A percentile compares a stretch with the other conserved stretches of the same genome.
Evolutionary conservation across 106 monocot species (phyloP).

Genomic region (Dioscorea zingiberensis): DNA sequence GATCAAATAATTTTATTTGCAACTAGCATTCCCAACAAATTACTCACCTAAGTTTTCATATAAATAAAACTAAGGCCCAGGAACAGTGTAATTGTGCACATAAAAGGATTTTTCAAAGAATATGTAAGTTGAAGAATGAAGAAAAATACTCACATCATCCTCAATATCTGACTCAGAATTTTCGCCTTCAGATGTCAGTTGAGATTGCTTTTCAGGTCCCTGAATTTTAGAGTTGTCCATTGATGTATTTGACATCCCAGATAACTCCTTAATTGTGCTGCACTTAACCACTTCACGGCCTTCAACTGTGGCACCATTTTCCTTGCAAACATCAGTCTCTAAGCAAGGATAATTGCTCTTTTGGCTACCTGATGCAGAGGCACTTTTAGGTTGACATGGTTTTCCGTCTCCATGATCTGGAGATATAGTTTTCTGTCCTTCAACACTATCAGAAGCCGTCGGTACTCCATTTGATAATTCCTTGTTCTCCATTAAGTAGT

Average conservation of each 20-base stretch:
- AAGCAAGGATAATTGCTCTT: conserved; percentile 4
- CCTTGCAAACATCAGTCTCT: conserved; percentile 1
- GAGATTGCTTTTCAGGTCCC: conserved; percentile 1
- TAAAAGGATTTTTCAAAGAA: background rate
- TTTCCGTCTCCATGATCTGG: conserved; percentile 9
- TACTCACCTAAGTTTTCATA: background rate
- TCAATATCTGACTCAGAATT: conserved; percentile 24
- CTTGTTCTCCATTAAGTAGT: background rate
- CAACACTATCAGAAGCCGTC: background rate
- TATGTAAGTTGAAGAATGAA: background rate
- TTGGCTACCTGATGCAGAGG: conserved; percentile 6
- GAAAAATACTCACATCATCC: conserved; percentile 32
- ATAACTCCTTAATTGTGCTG: conserved; percentile 9
- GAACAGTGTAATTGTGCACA: background rate
- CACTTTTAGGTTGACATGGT: conserved; percentile 1
- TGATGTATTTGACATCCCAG: conserved; percentile 10
- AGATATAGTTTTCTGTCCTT: background rate
- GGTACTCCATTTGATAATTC: background rate
- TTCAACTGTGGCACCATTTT: conserved; percentile 11
- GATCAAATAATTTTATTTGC: background rate
- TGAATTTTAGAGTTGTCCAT: background rate
- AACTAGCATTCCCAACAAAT: background rate
- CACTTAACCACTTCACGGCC: conserved; percentile 2
- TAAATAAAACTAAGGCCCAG: background rate
- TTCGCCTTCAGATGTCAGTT: conserved; percentile 11